Conservation (phyloP, 345 rosid species). For the Eucalyptus erythrocorys region DNA sequence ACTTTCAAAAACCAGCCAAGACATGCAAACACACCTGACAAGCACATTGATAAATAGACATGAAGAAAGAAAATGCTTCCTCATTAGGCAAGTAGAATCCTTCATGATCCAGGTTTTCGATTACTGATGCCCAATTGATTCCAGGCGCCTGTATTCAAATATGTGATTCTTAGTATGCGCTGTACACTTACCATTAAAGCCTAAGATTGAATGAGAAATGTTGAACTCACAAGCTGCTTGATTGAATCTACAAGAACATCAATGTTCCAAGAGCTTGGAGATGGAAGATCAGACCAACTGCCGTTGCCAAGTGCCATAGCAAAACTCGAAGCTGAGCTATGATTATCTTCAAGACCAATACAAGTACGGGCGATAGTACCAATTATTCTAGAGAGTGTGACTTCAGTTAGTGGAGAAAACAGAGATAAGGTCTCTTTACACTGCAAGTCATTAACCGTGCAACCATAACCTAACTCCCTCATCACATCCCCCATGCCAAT, state of each 20-base stretch:
- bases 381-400: conserved; percentile 55
- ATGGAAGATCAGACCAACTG: conserved; percentile 33
- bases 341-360: conserved; percentile 43
- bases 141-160: conserved; percentile 61
- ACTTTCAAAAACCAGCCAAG: not conserved
- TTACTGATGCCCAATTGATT: conserved; percentile 66
- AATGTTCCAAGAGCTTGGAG: conserved; percentile 59
- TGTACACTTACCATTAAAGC: not conserved
- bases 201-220: not conserved
- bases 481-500: conserved; percentile 61
- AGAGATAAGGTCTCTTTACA: conserved; percentile 71
- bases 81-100: conserved; percentile 76
- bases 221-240: conserved; percentile 57
- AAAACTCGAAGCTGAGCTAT: conserved; percentile 52
- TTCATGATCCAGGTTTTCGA: conserved; percentile 78
- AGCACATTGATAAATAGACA: conserved; percentile 67
- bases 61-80: conserved; percentile 75
- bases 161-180: not conserved
- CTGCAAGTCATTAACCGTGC: conserved; percentile 56
- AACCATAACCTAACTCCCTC: conserved; percentile 84
- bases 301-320: conserved; percentile 56
- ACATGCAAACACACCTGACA: conserved; percentile 45
- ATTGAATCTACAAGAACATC: conserved; percentile 64
- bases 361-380: conserved; percentile 44
- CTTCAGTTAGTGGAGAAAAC: conserved; percentile 64